phyloP scores from a whole-genome alignment of 2,329 filamentous ascomycete genomes.

The Simplicillium sp. region DNA sequence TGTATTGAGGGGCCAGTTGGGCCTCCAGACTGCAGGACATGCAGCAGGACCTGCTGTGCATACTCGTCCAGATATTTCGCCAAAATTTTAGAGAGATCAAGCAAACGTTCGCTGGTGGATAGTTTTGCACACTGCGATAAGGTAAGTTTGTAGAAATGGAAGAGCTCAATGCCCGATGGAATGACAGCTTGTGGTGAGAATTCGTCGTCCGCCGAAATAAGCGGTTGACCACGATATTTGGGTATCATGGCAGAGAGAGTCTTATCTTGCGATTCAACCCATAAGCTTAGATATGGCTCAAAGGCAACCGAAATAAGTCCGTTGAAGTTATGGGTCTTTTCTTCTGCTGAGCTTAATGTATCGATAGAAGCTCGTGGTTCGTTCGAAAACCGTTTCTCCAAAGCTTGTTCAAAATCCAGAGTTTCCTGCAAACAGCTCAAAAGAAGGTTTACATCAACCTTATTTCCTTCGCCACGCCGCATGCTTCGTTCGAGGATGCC shows the following conservation, averaged over 20 bases:
- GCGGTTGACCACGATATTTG: constrained; percentile 74
- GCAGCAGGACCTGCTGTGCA: constrained; percentile 80
- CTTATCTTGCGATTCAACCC: constrained; percentile 94
- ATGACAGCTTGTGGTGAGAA: constrained; percentile 87
- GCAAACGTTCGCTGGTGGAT: constrained; percentile 77
- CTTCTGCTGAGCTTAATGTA: constrained; percentile 72
- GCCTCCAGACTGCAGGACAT: constrained; percentile 52
- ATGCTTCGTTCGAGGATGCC: constrained; percentile 83
- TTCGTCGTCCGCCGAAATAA: constrained; percentile 78
- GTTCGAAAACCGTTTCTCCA: constrained; percentile 74
- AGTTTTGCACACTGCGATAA: constrained; percentile 93
- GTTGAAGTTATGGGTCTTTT: constrained; percentile 68
- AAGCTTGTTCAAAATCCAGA: constrained; percentile 86
- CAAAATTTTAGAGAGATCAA: constrained; percentile 77
- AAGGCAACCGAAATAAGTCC: constrained; percentile 94
- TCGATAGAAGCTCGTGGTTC: constrained; percentile 76
- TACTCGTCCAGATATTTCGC: constrained; percentile 94
- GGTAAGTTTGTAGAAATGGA: constrained; percentile 91
- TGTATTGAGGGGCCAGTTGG: constrained; percentile 50
- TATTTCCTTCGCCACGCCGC: constrained; percentile 65
- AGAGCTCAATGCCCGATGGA: constrained; percentile 87
- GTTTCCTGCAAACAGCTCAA: constrained; percentile 90
- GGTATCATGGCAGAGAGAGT: constrained; percentile 77
- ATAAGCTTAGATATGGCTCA: constrained; percentile 91
- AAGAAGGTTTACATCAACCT: constrained; percentile 81